Evolutionary conservation across 164 flowering plant genomes (phyloP).

Genomic region (Houttuynia cordata): DNA sequence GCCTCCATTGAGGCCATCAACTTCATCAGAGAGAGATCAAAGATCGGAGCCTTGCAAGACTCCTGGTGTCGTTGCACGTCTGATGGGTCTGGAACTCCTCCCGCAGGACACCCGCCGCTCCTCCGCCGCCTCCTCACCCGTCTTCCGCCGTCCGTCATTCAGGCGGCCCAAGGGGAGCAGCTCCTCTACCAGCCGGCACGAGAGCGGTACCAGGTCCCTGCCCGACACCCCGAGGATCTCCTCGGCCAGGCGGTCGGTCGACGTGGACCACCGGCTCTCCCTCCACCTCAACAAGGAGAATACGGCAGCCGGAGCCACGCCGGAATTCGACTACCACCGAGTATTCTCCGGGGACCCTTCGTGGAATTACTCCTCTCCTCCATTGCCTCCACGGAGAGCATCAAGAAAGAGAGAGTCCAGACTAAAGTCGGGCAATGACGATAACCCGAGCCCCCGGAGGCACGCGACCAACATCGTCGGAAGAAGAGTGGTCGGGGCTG

Average conservation of each 20-base stretch:
- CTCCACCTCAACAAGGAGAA: slow-evolving; percentile 62
- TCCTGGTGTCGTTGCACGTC: slow-evolving; percentile 71
- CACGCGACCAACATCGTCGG: slow-evolving; percentile 61
- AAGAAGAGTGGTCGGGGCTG: slow-evolving; percentile 39
- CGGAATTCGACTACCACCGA: slow-evolving; percentile 19
- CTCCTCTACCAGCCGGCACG: slow-evolving; percentile 4
- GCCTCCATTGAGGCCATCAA: slow-evolving; percentile 18
- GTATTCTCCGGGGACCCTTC: background rate
- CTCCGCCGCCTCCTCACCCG: slow-evolving; percentile 5
- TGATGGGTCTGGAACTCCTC: slow-evolving; percentile 88
- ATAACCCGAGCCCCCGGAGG: slow-evolving; percentile 36
- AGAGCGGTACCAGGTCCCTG: slow-evolving; percentile 29
- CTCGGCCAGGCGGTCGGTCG: slow-evolving; percentile 52
- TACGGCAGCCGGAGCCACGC: slow-evolving; percentile 1
- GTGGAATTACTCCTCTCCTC: background rate
- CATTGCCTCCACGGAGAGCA: slow-evolving; percentile 4
- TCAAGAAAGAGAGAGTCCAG: slow-evolving; percentile 10
- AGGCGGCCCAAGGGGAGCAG: background rate
- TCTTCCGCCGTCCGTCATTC: background rate
- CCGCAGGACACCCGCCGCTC: slow-evolving; percentile 31
- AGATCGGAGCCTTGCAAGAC: slow-evolving; percentile 46
- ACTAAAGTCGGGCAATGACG: slow-evolving; percentile 8
- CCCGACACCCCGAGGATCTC: slow-evolving; percentile 72
- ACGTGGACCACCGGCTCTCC: slow-evolving; percentile 57
- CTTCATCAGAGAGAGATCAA: background rate